Conservation (phyloP, 2,329 filamentous ascomycete species). For the Sporothrix phasma region DNA sequence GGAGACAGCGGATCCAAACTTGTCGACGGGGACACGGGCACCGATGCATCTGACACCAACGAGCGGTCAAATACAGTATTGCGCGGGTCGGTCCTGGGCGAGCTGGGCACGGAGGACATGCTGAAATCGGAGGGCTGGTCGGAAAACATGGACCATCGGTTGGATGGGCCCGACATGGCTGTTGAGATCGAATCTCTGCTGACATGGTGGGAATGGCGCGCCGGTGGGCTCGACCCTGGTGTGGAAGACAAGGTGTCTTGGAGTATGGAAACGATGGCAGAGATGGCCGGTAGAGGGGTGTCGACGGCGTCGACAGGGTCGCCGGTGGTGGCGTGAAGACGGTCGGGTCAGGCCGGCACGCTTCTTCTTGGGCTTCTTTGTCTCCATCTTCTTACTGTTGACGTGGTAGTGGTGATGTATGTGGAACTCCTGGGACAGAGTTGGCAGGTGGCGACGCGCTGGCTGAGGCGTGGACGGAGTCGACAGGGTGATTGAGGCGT, state of each 20-base stretch:
- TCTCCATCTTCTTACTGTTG: slow-evolving; percentile 46
- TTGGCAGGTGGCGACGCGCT: slow-evolving; percentile 22
- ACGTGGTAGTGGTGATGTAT: slow-evolving; percentile 81
- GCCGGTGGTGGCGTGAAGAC: slow-evolving; percentile 48
- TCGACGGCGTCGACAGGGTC: slow-evolving; percentile 32
- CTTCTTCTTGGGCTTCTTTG: slow-evolving; percentile 60
- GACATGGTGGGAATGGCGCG: slow-evolving; percentile 33
- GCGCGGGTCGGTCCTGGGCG: slow-evolving; percentile 64
- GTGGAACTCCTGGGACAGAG: slow-evolving; percentile 65
- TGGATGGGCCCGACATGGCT: slow-evolving; percentile 32
- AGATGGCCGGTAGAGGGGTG: slow-evolving; percentile 27
- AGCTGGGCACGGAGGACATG: slow-evolving; percentile 67
- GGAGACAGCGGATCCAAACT: slow-evolving; percentile 59
- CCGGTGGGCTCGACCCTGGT: slow-evolving; percentile 20
- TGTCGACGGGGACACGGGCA: slow-evolving; percentile 74
- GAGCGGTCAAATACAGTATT: slow-evolving; percentile 68
- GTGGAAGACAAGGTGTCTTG: neutral
- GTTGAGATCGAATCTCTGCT: slow-evolving; percentile 43
- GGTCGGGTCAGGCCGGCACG: slow-evolving; percentile 52
- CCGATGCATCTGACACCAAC: slow-evolving; percentile 55
- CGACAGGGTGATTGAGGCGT: neutral
- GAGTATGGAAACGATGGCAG: slow-evolving; percentile 30
- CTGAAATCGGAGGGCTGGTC: slow-evolving; percentile 53
- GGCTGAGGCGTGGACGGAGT: slow-evolving; percentile 19
- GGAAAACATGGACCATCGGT: slow-evolving; percentile 57